Conservation (phyloP, 2,329 filamentous ascomycete genomes). For the Juglanconis sp. region DNA sequence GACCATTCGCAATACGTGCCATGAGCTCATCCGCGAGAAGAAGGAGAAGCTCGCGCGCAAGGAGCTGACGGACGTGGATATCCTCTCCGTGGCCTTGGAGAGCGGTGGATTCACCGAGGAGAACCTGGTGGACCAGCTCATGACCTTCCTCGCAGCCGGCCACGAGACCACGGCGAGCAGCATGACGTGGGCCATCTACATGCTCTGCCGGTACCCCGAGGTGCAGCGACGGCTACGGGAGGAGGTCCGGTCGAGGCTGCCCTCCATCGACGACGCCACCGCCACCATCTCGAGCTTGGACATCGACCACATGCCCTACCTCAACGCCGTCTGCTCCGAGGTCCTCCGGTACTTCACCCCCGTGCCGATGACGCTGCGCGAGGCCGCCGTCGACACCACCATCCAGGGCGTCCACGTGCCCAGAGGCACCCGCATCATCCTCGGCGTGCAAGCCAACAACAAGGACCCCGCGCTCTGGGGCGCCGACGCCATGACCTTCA, state of each 20-base stretch:
- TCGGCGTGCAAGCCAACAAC: conserved; percentile 69
- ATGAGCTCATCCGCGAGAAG: conserved; percentile 68
- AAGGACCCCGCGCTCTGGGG: conserved; percentile 71
- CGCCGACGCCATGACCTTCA: conserved; percentile 67
- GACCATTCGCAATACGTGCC: conserved; percentile 63
- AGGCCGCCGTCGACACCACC: conserved; percentile 60
- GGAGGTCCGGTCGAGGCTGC: conserved; percentile 63
- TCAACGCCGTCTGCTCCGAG: conserved; percentile 77
- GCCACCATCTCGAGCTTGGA: conserved; percentile 48
- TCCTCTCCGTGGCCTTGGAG: conserved; percentile 75
- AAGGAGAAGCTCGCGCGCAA: conserved; percentile 49
- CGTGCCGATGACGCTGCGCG: conserved; percentile 67
- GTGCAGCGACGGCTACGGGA: conserved; percentile 64
- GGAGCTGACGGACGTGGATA: conserved; percentile 60
- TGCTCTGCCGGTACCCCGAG: conserved; percentile 63
- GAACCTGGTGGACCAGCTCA: conserved; percentile 81
- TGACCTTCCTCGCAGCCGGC: conserved; percentile 82
- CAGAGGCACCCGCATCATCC: conserved; percentile 65
- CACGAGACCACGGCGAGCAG: conserved; percentile 77
- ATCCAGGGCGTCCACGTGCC: conserved; percentile 65
- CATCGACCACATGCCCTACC: conserved; percentile 73
- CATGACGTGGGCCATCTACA: conserved; percentile 72
- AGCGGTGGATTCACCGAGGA: conserved; percentile 75
- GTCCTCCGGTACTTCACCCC: conserved; percentile 70
- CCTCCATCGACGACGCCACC: conserved; percentile 38